phyloP scores from a whole-genome alignment of 2,329 filamentous ascomycete genomes.

The Claviceps pazoutovae region DNA sequence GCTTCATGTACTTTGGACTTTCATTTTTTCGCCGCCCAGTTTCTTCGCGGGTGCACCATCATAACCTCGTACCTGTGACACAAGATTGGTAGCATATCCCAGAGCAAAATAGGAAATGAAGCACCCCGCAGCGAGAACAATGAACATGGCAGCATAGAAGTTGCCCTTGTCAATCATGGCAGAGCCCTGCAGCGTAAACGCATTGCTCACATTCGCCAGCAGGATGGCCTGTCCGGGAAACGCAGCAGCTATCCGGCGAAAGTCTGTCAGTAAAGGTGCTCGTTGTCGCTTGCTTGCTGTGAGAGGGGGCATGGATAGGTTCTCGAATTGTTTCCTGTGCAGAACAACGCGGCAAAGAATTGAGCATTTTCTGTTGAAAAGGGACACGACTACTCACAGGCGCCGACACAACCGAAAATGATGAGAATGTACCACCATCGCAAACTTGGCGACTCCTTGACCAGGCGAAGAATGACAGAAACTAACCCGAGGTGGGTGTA shows the following conservation, averaged over 20 bases:
- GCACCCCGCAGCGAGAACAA: constrained; percentile 32
- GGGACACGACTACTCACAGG: constrained; percentile 7
- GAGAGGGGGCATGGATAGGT: too few species aligned
- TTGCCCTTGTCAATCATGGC: constrained; percentile 27
- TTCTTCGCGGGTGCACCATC: neutral
- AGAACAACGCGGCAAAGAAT: neutral
- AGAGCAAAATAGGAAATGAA: constrained; percentile 29
- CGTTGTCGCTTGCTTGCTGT: too few species aligned
- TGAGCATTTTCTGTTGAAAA: neutral
- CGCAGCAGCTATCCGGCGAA: constrained; percentile 14
- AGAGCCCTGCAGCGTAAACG: constrained; percentile 22
- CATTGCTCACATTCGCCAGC: constrained; percentile 25
- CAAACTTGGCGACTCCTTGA: constrained; percentile 24
- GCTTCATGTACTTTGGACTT: neutral
- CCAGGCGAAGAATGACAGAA: constrained; percentile 18
- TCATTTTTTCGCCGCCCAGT: neutral
- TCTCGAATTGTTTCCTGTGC: too few species aligned
- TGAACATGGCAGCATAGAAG: constrained; percentile 43
- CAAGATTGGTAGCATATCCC: constrained; percentile 22
- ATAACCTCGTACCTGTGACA: constrained; percentile 12
- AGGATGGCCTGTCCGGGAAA: constrained; percentile 31
- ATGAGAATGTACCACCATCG: constrained; percentile 21
- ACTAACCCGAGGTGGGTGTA: constrained; percentile 19
- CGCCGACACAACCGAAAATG: constrained; percentile 16
- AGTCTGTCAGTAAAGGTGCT: too few species aligned